Evolutionary conservation across 2,329 filamentous ascomycete species (phyloP).

Genomic region (Rhynchosporium secalis): DNA sequence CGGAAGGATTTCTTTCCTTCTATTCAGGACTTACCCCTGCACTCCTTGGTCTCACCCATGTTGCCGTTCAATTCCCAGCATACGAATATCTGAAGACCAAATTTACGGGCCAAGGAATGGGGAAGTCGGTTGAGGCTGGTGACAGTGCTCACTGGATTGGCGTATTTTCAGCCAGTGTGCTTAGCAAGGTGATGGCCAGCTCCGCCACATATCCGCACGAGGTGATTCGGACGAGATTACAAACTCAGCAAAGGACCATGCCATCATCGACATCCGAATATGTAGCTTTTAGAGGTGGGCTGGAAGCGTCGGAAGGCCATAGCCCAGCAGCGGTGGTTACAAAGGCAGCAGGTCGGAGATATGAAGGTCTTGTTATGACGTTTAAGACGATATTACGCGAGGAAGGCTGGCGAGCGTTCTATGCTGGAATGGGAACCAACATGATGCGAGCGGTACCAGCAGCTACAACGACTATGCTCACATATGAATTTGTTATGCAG

Average conservation of each 20-base stretch:
- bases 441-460: constrained; percentile 94
- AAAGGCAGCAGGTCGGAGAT: constrained; percentile 46
- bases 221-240: constrained; percentile 87
- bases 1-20: constrained; percentile 85
- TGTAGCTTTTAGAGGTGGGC: constrained; percentile 45
- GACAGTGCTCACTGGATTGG: constrained; percentile 75
- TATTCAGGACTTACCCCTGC: constrained; percentile 94
- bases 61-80: constrained; percentile 94
- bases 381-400: constrained; percentile 82
- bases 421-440: constrained; percentile 95
- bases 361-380: constrained; percentile 78
- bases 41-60: constrained; percentile 86
- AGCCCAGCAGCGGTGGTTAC: constrained; percentile 34
- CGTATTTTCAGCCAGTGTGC: constrained; percentile 81
- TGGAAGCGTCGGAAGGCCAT: constrained; percentile 32
- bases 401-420: constrained; percentile 95
- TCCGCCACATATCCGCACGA: constrained; percentile 97
- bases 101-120: constrained; percentile 90
- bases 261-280: constrained; percentile 54
- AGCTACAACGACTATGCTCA: constrained; percentile 95
- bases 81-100: constrained; percentile 91
- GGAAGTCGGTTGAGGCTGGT: constrained; percentile 56
- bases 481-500: constrained; percentile 73
- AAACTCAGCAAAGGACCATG: constrained; percentile 81
- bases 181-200: constrained; percentile 93